Evolutionary conservation across 176 grass and related monocot genomes (phyloP).

Genomic region (Triticum turgidum): DNA sequence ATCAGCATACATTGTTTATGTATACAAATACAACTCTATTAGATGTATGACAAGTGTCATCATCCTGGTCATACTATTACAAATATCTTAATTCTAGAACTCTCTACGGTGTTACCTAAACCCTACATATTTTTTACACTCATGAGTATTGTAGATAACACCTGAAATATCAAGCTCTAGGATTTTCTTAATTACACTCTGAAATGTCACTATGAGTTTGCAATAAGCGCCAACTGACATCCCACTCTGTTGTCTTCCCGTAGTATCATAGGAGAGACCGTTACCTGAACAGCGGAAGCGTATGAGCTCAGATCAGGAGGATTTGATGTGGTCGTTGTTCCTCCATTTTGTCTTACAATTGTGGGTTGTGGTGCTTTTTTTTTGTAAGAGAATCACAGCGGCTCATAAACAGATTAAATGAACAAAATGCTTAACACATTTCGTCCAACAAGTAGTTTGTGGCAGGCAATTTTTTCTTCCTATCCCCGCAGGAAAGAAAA

Average conservation of each 20-base stretch:
- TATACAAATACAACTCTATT: too few species aligned
- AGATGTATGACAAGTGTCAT: too few species aligned
- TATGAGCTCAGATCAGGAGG: constrained; percentile 46
- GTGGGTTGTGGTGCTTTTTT: neutral
- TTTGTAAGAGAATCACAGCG: neutral
- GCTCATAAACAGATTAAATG: neutral
- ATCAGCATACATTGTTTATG: neutral
- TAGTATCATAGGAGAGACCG: neutral
- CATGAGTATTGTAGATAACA: neutral
- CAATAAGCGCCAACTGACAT: neutral
- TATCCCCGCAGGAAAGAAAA: neutral
- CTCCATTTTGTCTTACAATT: neutral
- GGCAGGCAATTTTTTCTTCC: neutral
- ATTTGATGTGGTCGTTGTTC: neutral
- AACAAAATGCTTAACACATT: neutral
- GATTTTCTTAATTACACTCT: too few species aligned
- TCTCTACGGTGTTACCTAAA: too few species aligned
- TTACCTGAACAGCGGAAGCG: constrained; percentile 59
- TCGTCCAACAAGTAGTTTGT: neutral
- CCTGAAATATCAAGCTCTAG: too few species aligned
- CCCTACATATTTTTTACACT: too few species aligned
- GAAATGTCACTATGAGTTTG: neutral
- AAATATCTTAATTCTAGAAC: too few species aligned
- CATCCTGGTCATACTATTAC: too few species aligned
- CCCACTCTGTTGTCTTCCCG: neutral